Evolutionary conservation across 768 basidiomycete genomes (phyloP), one percentile per base, ranked within the genome.

Genomic region (Agrocybe praecox): DNA sequence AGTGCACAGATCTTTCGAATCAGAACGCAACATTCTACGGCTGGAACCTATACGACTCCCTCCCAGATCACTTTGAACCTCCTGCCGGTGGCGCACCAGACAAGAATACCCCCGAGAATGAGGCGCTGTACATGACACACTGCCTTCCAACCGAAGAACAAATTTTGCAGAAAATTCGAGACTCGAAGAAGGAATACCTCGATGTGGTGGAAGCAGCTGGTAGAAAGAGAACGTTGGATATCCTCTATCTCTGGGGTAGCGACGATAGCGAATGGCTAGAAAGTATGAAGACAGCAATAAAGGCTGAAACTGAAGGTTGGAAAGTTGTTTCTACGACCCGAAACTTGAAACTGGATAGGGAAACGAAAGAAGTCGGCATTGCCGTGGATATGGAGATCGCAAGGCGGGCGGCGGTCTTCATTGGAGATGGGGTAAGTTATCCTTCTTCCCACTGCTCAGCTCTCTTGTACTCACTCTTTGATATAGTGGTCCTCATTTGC

Each of bases 341-440:
- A 36, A 80, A 83, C 55, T 63, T 83, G 64, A 65, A 65, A 42
- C 56, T 82, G 22, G 72, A 76, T 57, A 59, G 69, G 48, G 79
- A 81, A 61, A 73, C 81, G 65, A 73, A 61, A 33, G 75, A 77
- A 45, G 79, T 82, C 36, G 70, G 69, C 18, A 74, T 79, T 73
- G 78, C 80, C 8, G 74, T 83, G 14, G 83, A 85, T 66, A 82
- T 82, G 81, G 79, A 80, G 49, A 79, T 84, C 55, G 83, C 74
- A 23, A 69, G 74, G n/a, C 65, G 65, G 49, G 79, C 81, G 0
- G 78, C 75, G 6, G 77, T 82, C 10, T 84, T 83, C 53, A 70
- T 82, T 52, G 82, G 82, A 0, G 83, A 85, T 60, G 84, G 82
- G 68, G 83, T 84, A 59, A 59, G 80, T 70, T 9, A 48, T 10